Base-by-base conservation (phyloP, 2,329 filamentous ascomycete genomes). In the Botrytis aclada region DNA sequence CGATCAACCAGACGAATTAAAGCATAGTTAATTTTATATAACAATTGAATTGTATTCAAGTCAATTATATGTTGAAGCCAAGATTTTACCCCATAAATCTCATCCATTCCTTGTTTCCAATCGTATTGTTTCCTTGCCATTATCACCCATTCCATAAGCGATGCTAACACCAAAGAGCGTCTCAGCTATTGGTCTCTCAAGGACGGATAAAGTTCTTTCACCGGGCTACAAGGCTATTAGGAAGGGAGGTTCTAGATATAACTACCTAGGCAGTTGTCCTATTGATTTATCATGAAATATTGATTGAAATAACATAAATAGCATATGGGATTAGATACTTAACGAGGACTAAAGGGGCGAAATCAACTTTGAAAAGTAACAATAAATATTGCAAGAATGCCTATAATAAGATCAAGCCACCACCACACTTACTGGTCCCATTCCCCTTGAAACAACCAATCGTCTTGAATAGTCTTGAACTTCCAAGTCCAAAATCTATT, bases 381-480 rank as follows among this genome's bases (percentile, higher is more conserved):
- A 47, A 25, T 65, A n/a, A 25, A 39, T 20, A 25, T 66, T 66
- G 29, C 32, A 54, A 54, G 22, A 51, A 32, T 54, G 14, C 47
- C 47, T 67, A 67, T 56, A 56, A 67, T 67, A 67, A 67, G 64
- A 67, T 56, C 37, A 20, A 56, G 64, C 64, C 64, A 67, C 64
- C 64, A 67, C 64, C 34, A 39, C 34, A 64, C 61, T 32, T 25
- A 54, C 64, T 56, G 32, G 25, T 60, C 43, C 56, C 41, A 62
- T 63, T 54, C 41, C n/a, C 39, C 67, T 62, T 63, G 69, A 70
- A 47, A 70, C 56, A 37, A 18, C 69, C 69, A 70, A 70, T 70
- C 56, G 41, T 39, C 45, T 54, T 66, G 64, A 54, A 66, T 39
- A 25, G 16, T 54, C 64, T 29, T 54, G 64, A 37, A 22, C 20